These are phyloP conservation scores for Nannochloropsis gaditana DNA, from an alignment of 108 stramenopile genomes.

Conservation along the genomic window DNA sequence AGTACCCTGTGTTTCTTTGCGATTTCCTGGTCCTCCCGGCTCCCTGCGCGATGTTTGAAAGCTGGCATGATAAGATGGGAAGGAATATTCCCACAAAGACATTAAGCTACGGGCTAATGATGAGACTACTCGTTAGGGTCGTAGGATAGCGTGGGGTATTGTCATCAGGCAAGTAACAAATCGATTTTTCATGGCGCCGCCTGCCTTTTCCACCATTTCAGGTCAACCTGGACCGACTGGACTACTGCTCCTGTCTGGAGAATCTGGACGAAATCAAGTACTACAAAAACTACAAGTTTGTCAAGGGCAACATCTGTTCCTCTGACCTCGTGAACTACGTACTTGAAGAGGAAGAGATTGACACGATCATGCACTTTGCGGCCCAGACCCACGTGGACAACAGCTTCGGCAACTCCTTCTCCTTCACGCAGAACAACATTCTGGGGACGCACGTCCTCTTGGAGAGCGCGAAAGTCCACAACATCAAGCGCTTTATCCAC, in stretches of 20 bases:
- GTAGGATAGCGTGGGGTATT: too few species aligned
- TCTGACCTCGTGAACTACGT: slow-evolving; percentile 90
- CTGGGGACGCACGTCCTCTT: slow-evolving; percentile 96
- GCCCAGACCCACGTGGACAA: slow-evolving; percentile 96
- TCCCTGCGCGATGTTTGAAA: too few species aligned
- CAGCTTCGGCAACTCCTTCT: slow-evolving; percentile 98
- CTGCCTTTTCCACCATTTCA: background rate
- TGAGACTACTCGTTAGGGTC: too few species aligned
- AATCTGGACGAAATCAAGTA: slow-evolving; percentile 68
- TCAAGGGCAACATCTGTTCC: slow-evolving; percentile 90
- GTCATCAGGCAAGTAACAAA: too few species aligned
- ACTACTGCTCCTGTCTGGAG: slow-evolving; percentile 93
- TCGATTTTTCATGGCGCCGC: too few species aligned
- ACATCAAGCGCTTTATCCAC: slow-evolving; percentile 86
- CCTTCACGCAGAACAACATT: slow-evolving; percentile 96
- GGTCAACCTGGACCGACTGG: slow-evolving; percentile 87
- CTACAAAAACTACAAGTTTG: slow-evolving; percentile 90
- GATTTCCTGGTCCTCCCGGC: background rate
- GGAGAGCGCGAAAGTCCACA: slow-evolving; percentile 83
- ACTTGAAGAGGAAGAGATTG: slow-evolving; percentile 80
- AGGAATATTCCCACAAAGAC: too few species aligned
- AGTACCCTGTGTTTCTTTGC: background rate
- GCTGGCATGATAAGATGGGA: too few species aligned
- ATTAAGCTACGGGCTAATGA: too few species aligned
- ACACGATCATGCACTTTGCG: slow-evolving; percentile 97